Conservation (phyloP, 139 green algal genomes). For the Chlamydomonas sp. region DNA sequence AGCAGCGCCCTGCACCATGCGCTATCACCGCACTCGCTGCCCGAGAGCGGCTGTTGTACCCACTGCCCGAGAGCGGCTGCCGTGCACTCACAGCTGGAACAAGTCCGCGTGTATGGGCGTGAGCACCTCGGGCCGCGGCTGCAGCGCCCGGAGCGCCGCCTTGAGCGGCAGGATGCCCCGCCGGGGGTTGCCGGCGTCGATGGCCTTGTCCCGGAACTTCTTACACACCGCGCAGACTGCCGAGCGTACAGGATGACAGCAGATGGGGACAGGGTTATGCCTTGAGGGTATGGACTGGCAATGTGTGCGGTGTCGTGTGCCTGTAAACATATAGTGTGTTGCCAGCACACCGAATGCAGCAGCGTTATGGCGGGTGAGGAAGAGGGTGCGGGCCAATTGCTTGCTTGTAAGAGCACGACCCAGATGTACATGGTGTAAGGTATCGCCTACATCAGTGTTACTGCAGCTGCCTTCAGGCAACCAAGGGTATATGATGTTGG, state of each 20-base stretch:
- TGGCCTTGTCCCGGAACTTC: constrained; percentile 63
- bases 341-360: too few species aligned
- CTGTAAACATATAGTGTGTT: too few species aligned
- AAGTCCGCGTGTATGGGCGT: constrained; percentile 90
- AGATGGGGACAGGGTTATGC: background rate
- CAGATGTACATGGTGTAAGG: too few species aligned
- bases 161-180: constrained; percentile 72
- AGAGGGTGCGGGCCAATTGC: too few species aligned
- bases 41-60: background rate
- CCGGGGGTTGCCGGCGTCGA: constrained; percentile 43
- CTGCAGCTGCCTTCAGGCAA: background rate
- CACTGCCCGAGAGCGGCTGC: background rate
- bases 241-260: background rate
- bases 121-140: constrained; percentile 66
- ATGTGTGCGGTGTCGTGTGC: background rate
- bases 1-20: background rate
- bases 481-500: background rate
- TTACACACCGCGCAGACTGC: constrained; percentile 55
- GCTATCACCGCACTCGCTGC: background rate
- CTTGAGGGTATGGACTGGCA: background rate
- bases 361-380: too few species aligned
- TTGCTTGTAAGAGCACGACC: too few species aligned
- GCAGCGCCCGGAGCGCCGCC: constrained; percentile 67
- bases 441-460: too few species aligned
- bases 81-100: constrained; percentile 69